Percentiles rank a stretch among this genome's conserved stretches.
phyloP scores from a whole-genome alignment of 1,284 basidiomycete genomes.

The Porphyrellus sp. region DNA sequence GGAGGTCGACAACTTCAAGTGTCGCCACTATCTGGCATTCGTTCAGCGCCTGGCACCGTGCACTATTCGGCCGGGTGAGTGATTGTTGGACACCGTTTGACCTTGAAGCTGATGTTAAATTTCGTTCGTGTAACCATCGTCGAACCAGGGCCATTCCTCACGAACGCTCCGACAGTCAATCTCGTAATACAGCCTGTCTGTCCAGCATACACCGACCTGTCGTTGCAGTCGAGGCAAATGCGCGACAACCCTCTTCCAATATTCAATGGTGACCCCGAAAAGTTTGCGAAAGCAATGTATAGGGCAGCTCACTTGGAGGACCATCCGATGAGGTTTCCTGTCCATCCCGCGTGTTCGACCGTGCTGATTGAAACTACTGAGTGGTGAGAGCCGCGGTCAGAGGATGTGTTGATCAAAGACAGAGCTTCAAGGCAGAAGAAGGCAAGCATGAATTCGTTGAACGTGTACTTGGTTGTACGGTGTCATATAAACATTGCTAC shows the following conservation, averaged over 20 bases:
- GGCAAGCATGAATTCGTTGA: no score
- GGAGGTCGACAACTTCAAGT: conserved; percentile 28
- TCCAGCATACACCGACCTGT: conserved; percentile 19
- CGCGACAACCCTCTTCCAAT: not conserved
- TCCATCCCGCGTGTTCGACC: conserved; percentile 3
- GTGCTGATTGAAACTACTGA: conserved; percentile 16
- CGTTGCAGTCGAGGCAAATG: not conserved
- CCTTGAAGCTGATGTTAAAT: conserved; percentile 13
- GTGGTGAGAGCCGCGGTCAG: conserved; percentile 19
- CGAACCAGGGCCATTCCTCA: conserved; percentile 22
- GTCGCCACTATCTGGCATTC: conserved; percentile 17
- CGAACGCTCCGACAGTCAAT: conserved; percentile 8
- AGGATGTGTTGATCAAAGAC: conserved; percentile 13
- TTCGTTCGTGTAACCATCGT: conserved; percentile 25
- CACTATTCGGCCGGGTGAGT: conserved; percentile 24
- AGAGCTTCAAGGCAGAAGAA: not conserved
- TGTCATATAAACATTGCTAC: no score
- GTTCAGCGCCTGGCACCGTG: not conserved
- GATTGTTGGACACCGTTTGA: not conserved
- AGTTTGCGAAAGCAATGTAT: conserved; percentile 17
- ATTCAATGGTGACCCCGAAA: conserved; percentile 19
- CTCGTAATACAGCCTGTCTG: conserved; percentile 5
- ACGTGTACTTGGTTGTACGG: no score
- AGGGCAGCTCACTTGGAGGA: conserved; percentile 14
- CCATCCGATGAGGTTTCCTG: conserved; percentile 21